phyloP scores from a whole-genome alignment of 345 rosid genomes.

The Luvunga scandens region DNA sequence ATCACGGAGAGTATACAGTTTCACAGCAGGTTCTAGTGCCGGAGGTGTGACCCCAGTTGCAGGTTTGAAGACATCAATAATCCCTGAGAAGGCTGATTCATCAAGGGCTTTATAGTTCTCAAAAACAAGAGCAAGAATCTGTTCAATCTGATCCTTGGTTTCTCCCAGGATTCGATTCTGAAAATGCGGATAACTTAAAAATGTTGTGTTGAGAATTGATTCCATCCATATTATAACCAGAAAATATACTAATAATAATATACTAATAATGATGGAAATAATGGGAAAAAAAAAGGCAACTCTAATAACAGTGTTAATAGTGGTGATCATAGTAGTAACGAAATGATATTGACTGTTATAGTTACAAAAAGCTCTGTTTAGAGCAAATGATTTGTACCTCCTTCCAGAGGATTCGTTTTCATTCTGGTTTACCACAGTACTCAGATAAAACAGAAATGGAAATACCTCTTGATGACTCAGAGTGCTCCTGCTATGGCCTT shows the following conservation, averaged over 20 bases:
- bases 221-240: neutral
- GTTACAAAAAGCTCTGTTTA: neutral
- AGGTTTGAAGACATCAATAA: constrained; percentile 63
- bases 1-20: constrained; percentile 86
- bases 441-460: neutral
- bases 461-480: constrained; percentile 97
- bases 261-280: neutral
- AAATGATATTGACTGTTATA: neutral
- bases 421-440: neutral
- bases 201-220: neutral
- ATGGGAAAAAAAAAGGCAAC: too few species aligned
- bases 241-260: too few species aligned
- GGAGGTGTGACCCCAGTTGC: constrained; percentile 87
- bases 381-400: neutral
- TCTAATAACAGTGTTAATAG: too few species aligned
- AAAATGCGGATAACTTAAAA: constrained; percentile 24
- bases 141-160: constrained; percentile 95
- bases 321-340: neutral
- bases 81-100: constrained; percentile 75
- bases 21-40: constrained; percentile 85
- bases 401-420: neutral
- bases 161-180: constrained; percentile 93
- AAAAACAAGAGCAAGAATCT: constrained; percentile 76
- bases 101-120: constrained; percentile 96
- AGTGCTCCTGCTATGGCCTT: constrained; percentile 69